A percentile compares a stretch with the other conserved stretches of the same genome.
phyloP scores from a whole-genome alignment of 148 eudicot species.

The Amaranthus cruentus region DNA sequence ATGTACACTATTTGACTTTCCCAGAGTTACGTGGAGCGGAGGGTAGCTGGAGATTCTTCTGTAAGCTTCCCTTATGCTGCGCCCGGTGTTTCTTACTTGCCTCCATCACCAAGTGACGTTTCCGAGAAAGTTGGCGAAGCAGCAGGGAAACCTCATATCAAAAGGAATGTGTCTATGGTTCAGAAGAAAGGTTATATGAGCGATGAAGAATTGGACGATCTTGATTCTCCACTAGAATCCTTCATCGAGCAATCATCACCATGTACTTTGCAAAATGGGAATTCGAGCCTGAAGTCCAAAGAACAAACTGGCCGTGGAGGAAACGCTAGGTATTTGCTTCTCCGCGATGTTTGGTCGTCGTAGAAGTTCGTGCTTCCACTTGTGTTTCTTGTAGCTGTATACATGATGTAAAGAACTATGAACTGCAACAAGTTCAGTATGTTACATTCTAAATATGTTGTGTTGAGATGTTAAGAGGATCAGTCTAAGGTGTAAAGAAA shows the following conservation, averaged over 20 bases:
- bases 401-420: neutral
- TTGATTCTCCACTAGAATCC: slow-evolving; percentile 55
- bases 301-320: slow-evolving; percentile 25
- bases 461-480: too few relatives aligned
- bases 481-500: too few relatives aligned
- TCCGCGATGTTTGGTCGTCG: slow-evolving; percentile 72
- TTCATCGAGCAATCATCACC: slow-evolving; percentile 43
- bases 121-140: slow-evolving; percentile 68
- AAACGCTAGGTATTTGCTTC: slow-evolving; percentile 65
- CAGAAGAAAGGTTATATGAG: slow-evolving; percentile 88
- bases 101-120: slow-evolving; percentile 51
- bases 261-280: slow-evolving; percentile 23
- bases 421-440: too few relatives aligned
- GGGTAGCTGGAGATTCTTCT: slow-evolving; percentile 43
- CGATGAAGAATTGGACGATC: slow-evolving; percentile 76
- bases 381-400: slow-evolving; percentile 13
- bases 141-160: slow-evolving; percentile 37
- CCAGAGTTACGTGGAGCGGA: slow-evolving; percentile 63
- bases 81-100: slow-evolving; percentile 43
- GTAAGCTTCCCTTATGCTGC: slow-evolving; percentile 66
- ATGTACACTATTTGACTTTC: slow-evolving; percentile 4
- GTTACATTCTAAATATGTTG: too few relatives aligned
- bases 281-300: slow-evolving; percentile 16
- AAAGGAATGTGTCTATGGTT: slow-evolving; percentile 47
- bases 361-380: slow-evolving; percentile 17